phyloP scores from a whole-genome alignment of 805 yeast genomes.

The Wickerhamiella lipophila region DNA sequence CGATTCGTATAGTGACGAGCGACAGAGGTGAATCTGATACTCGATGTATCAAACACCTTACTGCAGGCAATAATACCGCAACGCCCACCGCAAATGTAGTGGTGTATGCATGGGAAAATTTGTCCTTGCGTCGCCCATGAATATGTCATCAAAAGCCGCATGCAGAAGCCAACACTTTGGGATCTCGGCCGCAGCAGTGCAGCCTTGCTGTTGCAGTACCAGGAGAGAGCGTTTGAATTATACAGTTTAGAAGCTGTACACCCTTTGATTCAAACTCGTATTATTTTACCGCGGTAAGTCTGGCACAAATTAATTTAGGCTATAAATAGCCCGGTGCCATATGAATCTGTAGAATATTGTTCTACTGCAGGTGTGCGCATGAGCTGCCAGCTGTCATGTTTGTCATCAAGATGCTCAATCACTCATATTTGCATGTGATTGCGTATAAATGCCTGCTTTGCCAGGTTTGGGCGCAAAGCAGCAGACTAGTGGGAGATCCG shows the following conservation, averaged over 20 bases:
- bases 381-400: background rate
- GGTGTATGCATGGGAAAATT: background rate
- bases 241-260: background rate
- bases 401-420: background rate
- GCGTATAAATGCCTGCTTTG: background rate
- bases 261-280: background rate
- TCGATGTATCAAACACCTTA: too few species aligned
- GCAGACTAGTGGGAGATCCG: too few species aligned
- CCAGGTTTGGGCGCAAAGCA: too few species aligned
- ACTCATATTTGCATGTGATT: background rate
- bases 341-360: background rate
- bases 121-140: conserved; percentile 3
- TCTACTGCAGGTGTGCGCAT: background rate
- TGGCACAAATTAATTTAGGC: background rate
- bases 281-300: background rate
- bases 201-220: background rate
- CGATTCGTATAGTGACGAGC: too few species aligned
- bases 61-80: background rate
- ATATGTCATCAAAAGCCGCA: background rate
- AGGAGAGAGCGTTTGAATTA: background rate
- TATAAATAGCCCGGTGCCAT: background rate
- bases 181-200: background rate
- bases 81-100: background rate
- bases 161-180: background rate
- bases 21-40: too few species aligned